Conservation (phyloP, 257 asterid species). For the Coffea eugenioides region DNA sequence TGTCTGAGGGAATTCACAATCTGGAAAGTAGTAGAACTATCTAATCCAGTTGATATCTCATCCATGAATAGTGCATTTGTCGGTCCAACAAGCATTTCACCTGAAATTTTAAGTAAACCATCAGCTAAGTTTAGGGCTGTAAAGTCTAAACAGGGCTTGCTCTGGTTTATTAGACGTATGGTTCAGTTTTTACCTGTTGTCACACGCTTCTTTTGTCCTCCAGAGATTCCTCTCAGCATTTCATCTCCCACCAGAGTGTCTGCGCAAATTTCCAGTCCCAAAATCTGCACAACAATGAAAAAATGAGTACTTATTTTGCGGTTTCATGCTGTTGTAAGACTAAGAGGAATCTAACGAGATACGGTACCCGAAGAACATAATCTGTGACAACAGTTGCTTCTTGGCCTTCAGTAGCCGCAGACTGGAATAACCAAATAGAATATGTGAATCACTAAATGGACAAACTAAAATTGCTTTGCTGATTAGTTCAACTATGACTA, state of each 20-base stretch:
- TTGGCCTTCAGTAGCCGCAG: slow-evolving; percentile 67
- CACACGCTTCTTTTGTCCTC: slow-evolving; percentile 44
- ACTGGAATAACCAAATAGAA: slow-evolving; percentile 31
- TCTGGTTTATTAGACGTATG: not conserved
- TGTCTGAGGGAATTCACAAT: slow-evolving; percentile 41
- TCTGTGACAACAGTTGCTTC: slow-evolving; percentile 61
- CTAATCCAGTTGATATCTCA: slow-evolving; percentile 47
- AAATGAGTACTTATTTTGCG: not conserved
- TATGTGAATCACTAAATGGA: not conserved
- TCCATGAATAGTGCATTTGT: slow-evolving; percentile 40
- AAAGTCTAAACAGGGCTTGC: not conserved
- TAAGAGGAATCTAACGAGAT: not conserved
- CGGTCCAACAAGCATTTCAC: slow-evolving; percentile 48
- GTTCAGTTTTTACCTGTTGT: slow-evolving; percentile 26
- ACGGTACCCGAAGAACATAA: slow-evolving; percentile 55
- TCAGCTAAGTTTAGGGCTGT: not conserved
- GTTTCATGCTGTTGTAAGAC: not conserved
- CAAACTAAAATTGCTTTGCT: not conserved
- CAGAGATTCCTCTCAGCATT: slow-evolving; percentile 45
- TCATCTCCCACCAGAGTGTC: slow-evolving; percentile 46
- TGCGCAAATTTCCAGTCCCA: slow-evolving; percentile 45
- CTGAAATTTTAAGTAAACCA: slow-evolving; percentile 1
- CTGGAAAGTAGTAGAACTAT: slow-evolving; percentile 43
- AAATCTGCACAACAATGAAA: slow-evolving; percentile 22
- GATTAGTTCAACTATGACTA: not conserved